phyloP scores from a whole-genome alignment of 2,329 filamentous ascomycete genomes.

The Pestalotiopsis sp. region DNA sequence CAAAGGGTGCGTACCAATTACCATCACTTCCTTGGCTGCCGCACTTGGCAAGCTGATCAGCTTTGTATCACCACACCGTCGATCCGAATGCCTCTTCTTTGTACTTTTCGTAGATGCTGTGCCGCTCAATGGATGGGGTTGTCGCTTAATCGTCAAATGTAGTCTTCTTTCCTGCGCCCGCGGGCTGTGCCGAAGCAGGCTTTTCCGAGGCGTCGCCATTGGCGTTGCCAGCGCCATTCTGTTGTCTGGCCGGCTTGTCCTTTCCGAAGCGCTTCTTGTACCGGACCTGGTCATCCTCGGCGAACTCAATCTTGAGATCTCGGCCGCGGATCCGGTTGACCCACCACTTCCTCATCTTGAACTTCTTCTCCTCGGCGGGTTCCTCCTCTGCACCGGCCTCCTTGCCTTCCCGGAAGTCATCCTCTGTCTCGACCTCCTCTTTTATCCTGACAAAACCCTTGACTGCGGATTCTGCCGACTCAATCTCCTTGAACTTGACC shows the following conservation, averaged over 20 bases:
- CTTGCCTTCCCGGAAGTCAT: constrained; percentile 55
- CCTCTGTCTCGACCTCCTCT: constrained; percentile 63
- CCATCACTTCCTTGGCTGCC: not conserved
- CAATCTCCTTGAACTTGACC: constrained; percentile 83
- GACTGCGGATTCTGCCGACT: constrained; percentile 74
- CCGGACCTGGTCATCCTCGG: constrained; percentile 82
- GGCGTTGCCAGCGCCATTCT: not conserved
- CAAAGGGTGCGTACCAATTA: not conserved
- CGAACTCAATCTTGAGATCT: constrained; percentile 84
- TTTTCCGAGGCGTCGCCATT: not conserved
- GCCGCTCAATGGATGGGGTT: not conserved
- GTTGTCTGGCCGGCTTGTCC: constrained; percentile 49
- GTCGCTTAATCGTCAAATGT: constrained; percentile 3
- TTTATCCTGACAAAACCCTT: constrained; percentile 77
- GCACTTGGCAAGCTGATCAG: not conserved
- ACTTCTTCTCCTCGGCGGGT: constrained; percentile 48
- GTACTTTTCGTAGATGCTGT: not conserved
- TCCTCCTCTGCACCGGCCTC: constrained; percentile 45
- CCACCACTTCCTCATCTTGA: constrained; percentile 72
- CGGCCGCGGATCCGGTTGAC: constrained; percentile 82
- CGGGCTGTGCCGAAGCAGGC: not conserved
- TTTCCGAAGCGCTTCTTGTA: constrained; percentile 96
- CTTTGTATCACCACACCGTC: not conserved
- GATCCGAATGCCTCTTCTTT: not conserved
- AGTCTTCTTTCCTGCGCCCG: not conserved